Conservation (phyloP, 2,329 filamentous ascomycete genomes). For the Diaporthe sp. region DNA sequence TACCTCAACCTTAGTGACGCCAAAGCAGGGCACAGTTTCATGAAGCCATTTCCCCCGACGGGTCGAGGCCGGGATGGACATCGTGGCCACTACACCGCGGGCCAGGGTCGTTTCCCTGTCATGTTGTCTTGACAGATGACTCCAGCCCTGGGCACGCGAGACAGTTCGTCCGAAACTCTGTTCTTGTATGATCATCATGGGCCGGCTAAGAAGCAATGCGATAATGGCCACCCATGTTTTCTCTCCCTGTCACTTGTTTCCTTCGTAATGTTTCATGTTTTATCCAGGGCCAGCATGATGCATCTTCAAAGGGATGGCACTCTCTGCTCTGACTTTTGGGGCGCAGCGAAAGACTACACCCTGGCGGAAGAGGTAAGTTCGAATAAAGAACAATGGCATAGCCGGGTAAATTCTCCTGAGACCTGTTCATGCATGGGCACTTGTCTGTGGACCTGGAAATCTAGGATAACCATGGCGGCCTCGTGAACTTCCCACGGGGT, state of each 20-base stretch:
- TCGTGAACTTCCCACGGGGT: neutral
- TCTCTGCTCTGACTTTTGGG: neutral
- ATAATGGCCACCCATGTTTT: neutral
- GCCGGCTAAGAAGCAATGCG: slow-evolving; percentile 7
- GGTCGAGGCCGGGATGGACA: neutral
- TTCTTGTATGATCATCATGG: slow-evolving; percentile 13
- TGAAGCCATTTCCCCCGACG: neutral
- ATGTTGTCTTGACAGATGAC: neutral
- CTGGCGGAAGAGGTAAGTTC: neutral
- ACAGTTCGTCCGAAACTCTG: slow-evolving; percentile 25
- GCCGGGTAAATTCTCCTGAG: neutral
- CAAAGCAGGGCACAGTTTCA: slow-evolving; percentile 8
- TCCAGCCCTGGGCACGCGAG: neutral
- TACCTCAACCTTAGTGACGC: too few relatives aligned
- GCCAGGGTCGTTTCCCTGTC: neutral
- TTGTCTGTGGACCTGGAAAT: neutral
- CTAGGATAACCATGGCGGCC: neutral
- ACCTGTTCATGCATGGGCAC: neutral
- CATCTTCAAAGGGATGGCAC: neutral
- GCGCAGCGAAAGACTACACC: neutral
- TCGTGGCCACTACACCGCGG: neutral
- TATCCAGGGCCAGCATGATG: neutral
- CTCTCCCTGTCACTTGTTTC: slow-evolving; percentile 2
- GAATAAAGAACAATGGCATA: neutral
- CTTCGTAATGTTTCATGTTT: neutral